Evolutionary conservation across 2,329 filamentous ascomycete species (phyloP), one percentile per base, ranked within the genome.

Genomic region (Fragosphaeria purpurea): DNA sequence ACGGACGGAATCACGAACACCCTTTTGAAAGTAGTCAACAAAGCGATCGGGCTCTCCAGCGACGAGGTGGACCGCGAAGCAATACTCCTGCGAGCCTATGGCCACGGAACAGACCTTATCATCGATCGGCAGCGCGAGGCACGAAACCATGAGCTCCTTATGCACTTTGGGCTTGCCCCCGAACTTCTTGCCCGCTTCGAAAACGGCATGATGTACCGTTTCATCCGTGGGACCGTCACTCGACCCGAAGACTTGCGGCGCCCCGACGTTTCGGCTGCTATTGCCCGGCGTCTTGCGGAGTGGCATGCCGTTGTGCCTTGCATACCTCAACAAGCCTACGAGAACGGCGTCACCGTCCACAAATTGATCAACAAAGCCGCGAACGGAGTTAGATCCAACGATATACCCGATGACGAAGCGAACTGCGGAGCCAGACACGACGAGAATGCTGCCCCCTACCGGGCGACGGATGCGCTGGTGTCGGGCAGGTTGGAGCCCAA

Each of bases 1-100:
- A 98, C 89, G 40, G 93, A 98, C 62, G 93, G 93, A 63, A 98
- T 97, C 70, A 98, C 93, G 58, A 98, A 98, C 70, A 97, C 90
- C 46, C 73, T 91, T 46, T 74, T 89, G 56, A 90, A 90, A 66
- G 82, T 83, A n/a, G 70, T 86, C 62, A 87, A 88, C 65, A 78
- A 74, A 58, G 74, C 74, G 32, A 65, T 72, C 1, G 87, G 86
- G 46, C 73, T 85, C 57, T 83, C 86, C 47, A 79, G 85, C 60
- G 80, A 89, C 48, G 78, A 89, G 60, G 76, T 91, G 58, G 90
- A 97, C 67, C 77, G 78, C 55, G 87, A 95, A 57, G 86, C 93
- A 37, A 80, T 97, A 58, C 75, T 98, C 56, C 79, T 98, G 62
- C 82, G 93, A 59, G 93, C 93, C 55, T 98, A 96, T 68, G 93